These are phyloP conservation scores for Blepharisma stoltei DNA, from an alignment of 73 alveolate species.

Conservation along the genomic window DNA sequence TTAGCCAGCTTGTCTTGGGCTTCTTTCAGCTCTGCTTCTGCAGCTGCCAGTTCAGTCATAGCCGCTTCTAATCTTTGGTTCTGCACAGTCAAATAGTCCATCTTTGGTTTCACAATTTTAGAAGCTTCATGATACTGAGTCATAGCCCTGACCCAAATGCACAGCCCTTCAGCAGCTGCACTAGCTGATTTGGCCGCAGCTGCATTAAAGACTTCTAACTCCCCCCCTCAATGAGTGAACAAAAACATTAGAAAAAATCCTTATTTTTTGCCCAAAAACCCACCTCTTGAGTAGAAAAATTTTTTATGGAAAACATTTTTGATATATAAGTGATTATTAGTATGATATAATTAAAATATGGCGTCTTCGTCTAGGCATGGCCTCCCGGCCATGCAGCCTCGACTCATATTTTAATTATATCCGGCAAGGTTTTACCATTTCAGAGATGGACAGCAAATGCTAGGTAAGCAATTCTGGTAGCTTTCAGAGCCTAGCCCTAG, in stretches of 20 bases:
- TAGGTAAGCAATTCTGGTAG: no score
- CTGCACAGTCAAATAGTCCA: slow-evolving; percentile 71
- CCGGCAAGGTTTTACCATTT: no score
- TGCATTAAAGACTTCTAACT: slow-evolving; percentile 63
- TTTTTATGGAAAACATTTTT: no score
- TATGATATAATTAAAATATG: neutral
- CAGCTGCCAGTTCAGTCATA: slow-evolving; percentile 89
- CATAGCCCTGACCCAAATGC: slow-evolving; percentile 94
- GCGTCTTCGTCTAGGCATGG: no score
- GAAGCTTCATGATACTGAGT: slow-evolving; percentile 93
- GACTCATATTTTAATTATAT: neutral
- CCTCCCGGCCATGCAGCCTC: no score
- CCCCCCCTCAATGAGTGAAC: neutral
- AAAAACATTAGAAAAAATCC: no score
- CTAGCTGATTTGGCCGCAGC: slow-evolving; percentile 86
- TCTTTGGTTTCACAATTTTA: slow-evolving; percentile 96
- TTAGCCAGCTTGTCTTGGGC: slow-evolving; percentile 85
- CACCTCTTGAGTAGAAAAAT: no score
- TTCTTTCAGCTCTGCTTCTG: slow-evolving; percentile 85
- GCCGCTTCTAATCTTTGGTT: slow-evolving; percentile 83
- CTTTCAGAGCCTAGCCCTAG: no score
- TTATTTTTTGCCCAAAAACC: no score
- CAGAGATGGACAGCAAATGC: no score
- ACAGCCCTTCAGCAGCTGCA: slow-evolving; percentile 94
- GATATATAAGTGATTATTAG: no score